These are phyloP conservation scores for Sphagnum tenellum DNA, from an alignment of 225 moss, liverwort and hornwort genomes.

Conservation along the genomic window DNA sequence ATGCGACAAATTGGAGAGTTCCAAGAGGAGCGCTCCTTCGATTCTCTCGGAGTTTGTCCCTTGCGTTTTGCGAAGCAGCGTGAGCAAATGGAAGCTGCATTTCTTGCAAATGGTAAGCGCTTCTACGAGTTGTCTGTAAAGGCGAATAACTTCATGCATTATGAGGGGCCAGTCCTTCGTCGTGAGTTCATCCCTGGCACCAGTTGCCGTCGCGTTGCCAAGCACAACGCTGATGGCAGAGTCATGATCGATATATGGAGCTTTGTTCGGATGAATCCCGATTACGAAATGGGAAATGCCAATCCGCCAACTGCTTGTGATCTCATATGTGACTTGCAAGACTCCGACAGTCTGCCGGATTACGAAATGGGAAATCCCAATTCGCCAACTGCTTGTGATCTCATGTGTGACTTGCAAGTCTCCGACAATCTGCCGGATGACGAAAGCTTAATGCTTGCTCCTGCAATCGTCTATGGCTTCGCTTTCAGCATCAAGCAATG, in stretches of 20 bases:
- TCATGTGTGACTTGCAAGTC: background rate
- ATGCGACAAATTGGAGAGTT: background rate
- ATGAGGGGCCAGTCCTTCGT: background rate
- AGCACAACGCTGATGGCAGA: slow-evolving; percentile 4
- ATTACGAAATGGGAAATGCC: background rate
- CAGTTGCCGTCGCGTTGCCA: background rate
- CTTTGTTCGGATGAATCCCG: background rate
- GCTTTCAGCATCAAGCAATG: slow-evolving; percentile 22
- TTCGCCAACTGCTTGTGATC: no score
- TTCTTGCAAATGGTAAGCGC: background rate
- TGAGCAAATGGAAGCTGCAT: background rate
- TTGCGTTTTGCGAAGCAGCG: background rate
- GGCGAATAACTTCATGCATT: slow-evolving; percentile 2
- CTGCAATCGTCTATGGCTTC: slow-evolving; percentile 19
- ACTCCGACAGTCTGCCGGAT: background rate
- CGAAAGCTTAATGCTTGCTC: slow-evolving; percentile 10
- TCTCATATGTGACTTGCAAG: background rate
- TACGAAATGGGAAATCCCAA: background rate
- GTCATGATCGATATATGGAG: slow-evolving; percentile 4
- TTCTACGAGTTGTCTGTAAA: background rate
- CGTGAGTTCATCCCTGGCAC: no score
- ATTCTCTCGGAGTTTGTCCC: background rate
- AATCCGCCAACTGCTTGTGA: no score
- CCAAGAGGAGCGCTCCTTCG: background rate
- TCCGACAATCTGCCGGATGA: slow-evolving; percentile 1